Evolutionary conservation across 2,329 filamentous ascomycete genomes (phyloP).

Genomic region (Fusarium proliferatum): DNA sequence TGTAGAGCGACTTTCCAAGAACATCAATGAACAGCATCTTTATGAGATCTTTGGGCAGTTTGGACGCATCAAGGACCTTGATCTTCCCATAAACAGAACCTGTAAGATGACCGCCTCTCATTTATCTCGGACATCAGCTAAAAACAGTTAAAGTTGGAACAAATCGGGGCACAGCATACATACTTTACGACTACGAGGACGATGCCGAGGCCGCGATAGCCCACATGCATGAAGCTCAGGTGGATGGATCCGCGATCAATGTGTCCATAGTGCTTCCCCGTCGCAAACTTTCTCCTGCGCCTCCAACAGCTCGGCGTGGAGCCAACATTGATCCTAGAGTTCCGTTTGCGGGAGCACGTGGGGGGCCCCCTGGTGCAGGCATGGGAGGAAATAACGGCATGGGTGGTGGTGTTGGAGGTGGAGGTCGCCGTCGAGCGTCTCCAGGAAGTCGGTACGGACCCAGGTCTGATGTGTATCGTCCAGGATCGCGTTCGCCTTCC

Average conservation of each 20-base stretch:
- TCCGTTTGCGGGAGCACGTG: slow-evolving; percentile 48
- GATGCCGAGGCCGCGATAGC: slow-evolving; percentile 90
- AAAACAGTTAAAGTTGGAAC: slow-evolving; percentile 71
- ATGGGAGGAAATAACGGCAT: slow-evolving; percentile 44
- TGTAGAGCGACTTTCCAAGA: slow-evolving; percentile 94
- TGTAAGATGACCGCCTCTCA: slow-evolving; percentile 65
- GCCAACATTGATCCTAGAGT: slow-evolving; percentile 66
- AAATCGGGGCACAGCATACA: slow-evolving; percentile 94
- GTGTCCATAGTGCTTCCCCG: slow-evolving; percentile 90
- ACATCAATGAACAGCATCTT: slow-evolving; percentile 88
- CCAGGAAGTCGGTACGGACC: slow-evolving; percentile 54
- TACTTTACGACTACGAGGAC: slow-evolving; percentile 80
- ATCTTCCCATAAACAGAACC: slow-evolving; percentile 87
- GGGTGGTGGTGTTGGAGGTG: slow-evolving; percentile 52
- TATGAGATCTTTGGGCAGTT: slow-evolving; percentile 93
- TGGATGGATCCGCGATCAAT: slow-evolving; percentile 84
- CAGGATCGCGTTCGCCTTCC: slow-evolving; percentile 64
- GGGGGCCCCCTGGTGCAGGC: slow-evolving; percentile 45
- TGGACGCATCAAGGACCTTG: slow-evolving; percentile 85
- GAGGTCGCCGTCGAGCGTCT: slow-evolving; percentile 52
- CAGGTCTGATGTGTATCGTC: slow-evolving; percentile 70
- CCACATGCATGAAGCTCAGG: slow-evolving; percentile 97
- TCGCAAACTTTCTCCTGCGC: slow-evolving; percentile 83
- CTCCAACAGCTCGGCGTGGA: slow-evolving; percentile 75
- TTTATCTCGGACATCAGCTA: slow-evolving; percentile 16